phyloP scores from a whole-genome alignment of 129 eudicot species.

The Flaveria trinervia region DNA sequence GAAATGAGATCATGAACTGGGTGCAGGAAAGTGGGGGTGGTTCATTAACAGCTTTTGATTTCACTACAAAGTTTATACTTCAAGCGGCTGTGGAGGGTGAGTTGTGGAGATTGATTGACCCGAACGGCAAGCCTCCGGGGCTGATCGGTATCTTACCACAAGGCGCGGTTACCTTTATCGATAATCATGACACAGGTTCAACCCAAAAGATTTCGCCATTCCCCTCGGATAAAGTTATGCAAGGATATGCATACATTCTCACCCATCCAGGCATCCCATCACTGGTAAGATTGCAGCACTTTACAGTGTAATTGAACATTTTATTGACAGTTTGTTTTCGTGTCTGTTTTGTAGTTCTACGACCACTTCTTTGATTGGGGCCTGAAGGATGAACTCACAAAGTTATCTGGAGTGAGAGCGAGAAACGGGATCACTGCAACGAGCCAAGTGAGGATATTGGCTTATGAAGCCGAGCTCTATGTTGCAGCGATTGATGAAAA shows the following conservation, averaged over 20 bases:
- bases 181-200: slow-evolving; percentile 77
- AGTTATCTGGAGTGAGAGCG: slow-evolving; percentile 37
- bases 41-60: slow-evolving; percentile 60
- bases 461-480: slow-evolving; percentile 65
- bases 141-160: slow-evolving; percentile 55
- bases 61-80: slow-evolving; percentile 68
- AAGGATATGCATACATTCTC: slow-evolving; percentile 78
- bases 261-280: slow-evolving; percentile 87
- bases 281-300: slow-evolving; percentile 37
- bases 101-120: slow-evolving; percentile 69
- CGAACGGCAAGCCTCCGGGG: slow-evolving; percentile 68
- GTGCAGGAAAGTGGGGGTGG: slow-evolving; percentile 58
- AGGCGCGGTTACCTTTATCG: slow-evolving; percentile 67
- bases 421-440: slow-evolving; percentile 52
- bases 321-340: neutral
- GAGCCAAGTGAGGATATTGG: slow-evolving; percentile 69
- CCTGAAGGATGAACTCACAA: slow-evolving; percentile 51
- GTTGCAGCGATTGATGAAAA: slow-evolving; percentile 64
- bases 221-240: slow-evolving; percentile 78
- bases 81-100: slow-evolving; percentile 78
- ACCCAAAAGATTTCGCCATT: slow-evolving; percentile 70
- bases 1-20: slow-evolving; percentile 57
- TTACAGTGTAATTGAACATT: neutral
- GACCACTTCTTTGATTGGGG: slow-evolving; percentile 83
- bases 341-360: slow-evolving; percentile 51